Evolutionary conservation across 2,329 filamentous ascomycete genomes (phyloP).

Genomic region (Penicillium sp.): DNA sequence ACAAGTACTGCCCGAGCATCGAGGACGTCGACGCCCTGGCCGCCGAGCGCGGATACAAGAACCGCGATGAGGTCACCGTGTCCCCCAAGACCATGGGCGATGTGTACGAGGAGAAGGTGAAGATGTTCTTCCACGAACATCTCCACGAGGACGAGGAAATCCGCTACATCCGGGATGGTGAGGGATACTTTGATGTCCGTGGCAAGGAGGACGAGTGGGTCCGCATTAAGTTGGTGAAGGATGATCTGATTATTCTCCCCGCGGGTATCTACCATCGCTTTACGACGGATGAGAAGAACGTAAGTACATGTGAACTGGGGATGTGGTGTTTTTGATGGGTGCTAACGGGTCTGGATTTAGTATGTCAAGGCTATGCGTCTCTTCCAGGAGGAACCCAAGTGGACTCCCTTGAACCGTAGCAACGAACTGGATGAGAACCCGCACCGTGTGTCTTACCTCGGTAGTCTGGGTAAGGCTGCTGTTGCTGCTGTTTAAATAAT

Average conservation of each 20-base stretch:
- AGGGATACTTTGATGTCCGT: slow-evolving; percentile 88
- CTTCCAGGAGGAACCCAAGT: slow-evolving; percentile 97
- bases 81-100: slow-evolving; percentile 77
- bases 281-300: slow-evolving; percentile 83
- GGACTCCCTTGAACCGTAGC: slow-evolving; percentile 82
- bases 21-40: slow-evolving; percentile 66
- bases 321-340: slow-evolving; percentile 1
- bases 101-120: slow-evolving; percentile 85
- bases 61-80: slow-evolving; percentile 86
- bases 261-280: slow-evolving; percentile 96
- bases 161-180: slow-evolving; percentile 77
- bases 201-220: slow-evolving; percentile 79
- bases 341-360: slow-evolving; percentile 40
- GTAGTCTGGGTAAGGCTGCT: slow-evolving; percentile 44
- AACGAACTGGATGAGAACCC: slow-evolving; percentile 68
- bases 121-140: slow-evolving; percentile 88
- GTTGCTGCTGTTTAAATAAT: slow-evolving; percentile 19
- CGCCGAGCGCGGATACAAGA: slow-evolving; percentile 70
- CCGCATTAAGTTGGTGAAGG: slow-evolving; percentile 71
- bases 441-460: slow-evolving; percentile 74
- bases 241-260: slow-evolving; percentile 85
- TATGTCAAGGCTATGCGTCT: slow-evolving; percentile 92
- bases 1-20: slow-evolving; percentile 59
- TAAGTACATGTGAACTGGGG: slow-evolving; percentile 49
- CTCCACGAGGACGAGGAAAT: slow-evolving; percentile 98